Conservation (phyloP, 2,329 filamentous ascomycete genomes). For the Penicillium digitatum region DNA sequence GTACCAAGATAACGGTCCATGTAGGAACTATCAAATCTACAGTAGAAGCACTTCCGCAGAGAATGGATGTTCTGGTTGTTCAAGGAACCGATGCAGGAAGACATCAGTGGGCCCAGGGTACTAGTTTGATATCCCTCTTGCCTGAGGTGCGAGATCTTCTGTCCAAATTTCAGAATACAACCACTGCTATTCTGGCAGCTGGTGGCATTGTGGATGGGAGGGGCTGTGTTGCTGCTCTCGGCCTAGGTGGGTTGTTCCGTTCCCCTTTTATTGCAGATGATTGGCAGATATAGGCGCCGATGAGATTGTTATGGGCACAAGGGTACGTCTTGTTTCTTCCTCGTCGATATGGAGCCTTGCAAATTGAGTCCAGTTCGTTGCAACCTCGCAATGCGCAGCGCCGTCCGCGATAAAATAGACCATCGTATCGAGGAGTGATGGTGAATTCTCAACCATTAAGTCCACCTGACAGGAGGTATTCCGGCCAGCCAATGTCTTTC, state of each 20-base stretch:
- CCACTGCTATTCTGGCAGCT: conserved; percentile 51
- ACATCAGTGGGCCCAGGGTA: conserved; percentile 55
- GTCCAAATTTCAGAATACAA: conserved; percentile 16
- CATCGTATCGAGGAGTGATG: conserved; percentile 44
- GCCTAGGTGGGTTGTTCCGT: conserved; percentile 45
- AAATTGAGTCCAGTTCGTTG: conserved; percentile 40
- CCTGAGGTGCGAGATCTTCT: conserved; percentile 55
- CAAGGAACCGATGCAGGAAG: conserved; percentile 64
- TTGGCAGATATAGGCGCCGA: conserved; percentile 14
- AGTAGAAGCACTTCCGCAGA: conserved; percentile 46
- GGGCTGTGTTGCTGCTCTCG: conserved; percentile 54
- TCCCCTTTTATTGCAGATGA: conserved; percentile 31
- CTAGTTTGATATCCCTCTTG: conserved; percentile 54
- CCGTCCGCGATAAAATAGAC: conserved; percentile 42
- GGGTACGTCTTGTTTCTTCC: conserved; percentile 8
- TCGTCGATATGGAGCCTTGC: conserved; percentile 12
- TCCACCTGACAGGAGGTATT: conserved; percentile 26
- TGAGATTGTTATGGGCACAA: conserved; percentile 22
- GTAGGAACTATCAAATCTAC: conserved; percentile 59
- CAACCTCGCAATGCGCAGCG: conserved; percentile 44
- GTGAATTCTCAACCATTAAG: conserved; percentile 48
- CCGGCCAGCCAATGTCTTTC: conserved; percentile 21
- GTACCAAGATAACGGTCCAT: conserved; percentile 56
- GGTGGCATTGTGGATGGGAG: conserved; percentile 58
- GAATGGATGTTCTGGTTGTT: conserved; percentile 57